Evolutionary conservation across 139 green algal genomes (phyloP), one percentile per base, ranked within the genome.

Genomic region (Dunaliella primolecta): DNA sequence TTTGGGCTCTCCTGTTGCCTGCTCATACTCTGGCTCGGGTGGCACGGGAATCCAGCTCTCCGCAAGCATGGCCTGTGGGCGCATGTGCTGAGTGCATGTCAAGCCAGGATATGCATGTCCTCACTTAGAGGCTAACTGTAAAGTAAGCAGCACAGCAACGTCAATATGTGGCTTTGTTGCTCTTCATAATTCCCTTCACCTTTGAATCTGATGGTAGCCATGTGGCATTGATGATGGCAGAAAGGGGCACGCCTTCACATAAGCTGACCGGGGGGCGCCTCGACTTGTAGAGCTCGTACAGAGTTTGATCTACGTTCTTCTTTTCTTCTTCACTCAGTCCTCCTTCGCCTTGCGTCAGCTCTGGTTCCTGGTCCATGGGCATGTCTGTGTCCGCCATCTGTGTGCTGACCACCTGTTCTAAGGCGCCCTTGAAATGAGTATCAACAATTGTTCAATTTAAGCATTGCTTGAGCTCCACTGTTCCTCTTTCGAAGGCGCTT

Each of bases 141-240:
- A n/a, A n/a, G n/a, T n/a, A n/a, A n/a, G n/a, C n/a, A n/a, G n/a
- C n/a, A n/a, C n/a, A n/a, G n/a, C n/a, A n/a, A n/a, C n/a, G n/a
- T n/a, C n/a, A n/a, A n/a, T n/a, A n/a, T n/a, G n/a, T n/a, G n/a
- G n/a, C n/a, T n/a, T n/a, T n/a, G n/a, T n/a, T n/a, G n/a, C n/a
- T n/a, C n/a, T n/a, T n/a, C n/a, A n/a, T n/a, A n/a, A n/a, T n/a
- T n/a, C n/a, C n/a, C n/a, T n/a, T n/a, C n/a, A 83, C 87, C 87
- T 88, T 90, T 2, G 87, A 81, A 64, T 90, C 84, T 1, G 32
- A 35, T 21, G 84, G 84, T 55, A 88, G 84, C 87, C 75, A 86
- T 34, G 84, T 84, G 20, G 84, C 34, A 35, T 84, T 90, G 0
- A 90, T 81, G 23, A 90, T 86, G 1, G 87, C 74, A 24, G 87